Evolutionary conservation across 129 eudicot species (phyloP).

Genomic region (Lonicera japonica): DNA sequence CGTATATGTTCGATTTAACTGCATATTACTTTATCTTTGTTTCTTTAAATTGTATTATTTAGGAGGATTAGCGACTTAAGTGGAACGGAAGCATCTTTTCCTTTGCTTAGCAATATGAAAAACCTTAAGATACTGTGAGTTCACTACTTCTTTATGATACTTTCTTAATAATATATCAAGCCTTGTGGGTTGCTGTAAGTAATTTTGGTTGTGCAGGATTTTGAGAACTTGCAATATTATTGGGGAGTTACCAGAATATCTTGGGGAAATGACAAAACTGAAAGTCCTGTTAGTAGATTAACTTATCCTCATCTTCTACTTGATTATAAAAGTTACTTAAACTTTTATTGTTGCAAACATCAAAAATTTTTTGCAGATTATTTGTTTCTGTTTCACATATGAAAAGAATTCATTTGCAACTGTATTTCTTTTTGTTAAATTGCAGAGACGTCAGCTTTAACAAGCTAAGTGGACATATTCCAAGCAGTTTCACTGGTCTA

Average conservation of each 20-base stretch:
- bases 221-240: constrained; percentile 71
- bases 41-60: constrained; percentile 20
- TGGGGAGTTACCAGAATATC: constrained; percentile 51
- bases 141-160: neutral
- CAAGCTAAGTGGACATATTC: constrained; percentile 35
- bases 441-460: constrained; percentile 52
- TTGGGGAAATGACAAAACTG: constrained; percentile 29
- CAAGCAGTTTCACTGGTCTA: neutral
- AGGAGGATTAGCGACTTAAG: constrained; percentile 73
- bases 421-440: constrained; percentile 3
- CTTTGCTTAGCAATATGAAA: constrained; percentile 27
- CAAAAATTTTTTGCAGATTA: neutral
- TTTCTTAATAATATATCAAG: neutral
- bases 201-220: constrained; percentile 38
- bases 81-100: constrained; percentile 41
- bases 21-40: neutral
- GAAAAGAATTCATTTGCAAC: neutral
- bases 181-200: neutral
- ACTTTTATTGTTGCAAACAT: no score
- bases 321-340: neutral
- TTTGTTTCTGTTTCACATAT: neutral
- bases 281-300: constrained; percentile 57
- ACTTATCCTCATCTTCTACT: constrained; percentile 1
- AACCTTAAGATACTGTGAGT: constrained; percentile 49
- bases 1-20: neutral